Conservation (phyloP, 192 early-diverging fungal genomes). For the Mortierella hygrophila region DNA sequence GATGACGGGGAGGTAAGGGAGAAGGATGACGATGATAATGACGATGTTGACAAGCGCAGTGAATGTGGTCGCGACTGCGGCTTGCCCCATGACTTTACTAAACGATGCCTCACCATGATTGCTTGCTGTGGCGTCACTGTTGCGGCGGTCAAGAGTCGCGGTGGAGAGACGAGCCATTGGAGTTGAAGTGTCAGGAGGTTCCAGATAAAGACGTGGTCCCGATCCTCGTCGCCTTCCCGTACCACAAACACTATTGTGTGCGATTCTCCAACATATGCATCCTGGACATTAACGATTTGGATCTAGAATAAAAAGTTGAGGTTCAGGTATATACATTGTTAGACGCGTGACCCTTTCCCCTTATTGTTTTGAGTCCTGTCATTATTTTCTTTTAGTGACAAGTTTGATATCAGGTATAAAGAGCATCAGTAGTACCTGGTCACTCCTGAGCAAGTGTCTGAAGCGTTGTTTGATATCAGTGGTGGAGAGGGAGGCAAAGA, state of each 20-base stretch:
- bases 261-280: conserved; percentile 50
- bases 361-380: neutral
- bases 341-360: neutral
- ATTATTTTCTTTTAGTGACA: neutral
- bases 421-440: conserved; percentile 26
- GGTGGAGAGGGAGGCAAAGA: conserved; percentile 46
- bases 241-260: conserved; percentile 42
- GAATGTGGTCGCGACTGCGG: neutral
- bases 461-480: conserved; percentile 41
- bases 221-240: conserved; percentile 32
- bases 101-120: conserved; percentile 59
- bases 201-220: conserved; percentile 54
- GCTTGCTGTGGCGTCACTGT: conserved; percentile 54
- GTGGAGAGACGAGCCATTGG: conserved; percentile 41
- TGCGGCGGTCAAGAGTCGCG: conserved; percentile 43
- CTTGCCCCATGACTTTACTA: conserved; percentile 57
- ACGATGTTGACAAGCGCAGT: neutral
- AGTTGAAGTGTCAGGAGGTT: conserved; percentile 47
- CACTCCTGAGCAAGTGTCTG: conserved; percentile 11
- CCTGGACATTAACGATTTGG: conserved; percentile 48
- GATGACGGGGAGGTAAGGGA: conserved; percentile 1
- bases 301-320: conserved; percentile 12
- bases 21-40: conserved; percentile 17
- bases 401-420: neutral
- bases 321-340: neutral